phyloP scores from a whole-genome alignment of 23 red algal genomes.

The Gracilaria gracilis region DNA sequence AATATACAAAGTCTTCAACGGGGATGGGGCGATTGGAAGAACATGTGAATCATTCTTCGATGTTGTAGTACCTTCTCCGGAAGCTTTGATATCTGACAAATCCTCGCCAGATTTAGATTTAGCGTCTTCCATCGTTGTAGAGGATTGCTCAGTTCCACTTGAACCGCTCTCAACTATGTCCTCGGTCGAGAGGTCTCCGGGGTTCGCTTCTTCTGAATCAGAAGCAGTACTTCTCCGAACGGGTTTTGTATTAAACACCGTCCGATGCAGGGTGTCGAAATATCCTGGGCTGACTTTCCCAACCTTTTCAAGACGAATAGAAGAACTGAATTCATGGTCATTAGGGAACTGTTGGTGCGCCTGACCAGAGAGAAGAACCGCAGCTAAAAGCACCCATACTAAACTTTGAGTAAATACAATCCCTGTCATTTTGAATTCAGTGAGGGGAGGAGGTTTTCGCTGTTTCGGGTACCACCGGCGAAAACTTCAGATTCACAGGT shows the following conservation, averaged over 20 bases:
- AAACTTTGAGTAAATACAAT: neutral
- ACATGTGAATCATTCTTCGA: neutral
- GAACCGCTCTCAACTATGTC: too few species aligned
- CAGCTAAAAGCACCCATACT: neutral
- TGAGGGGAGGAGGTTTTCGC: neutral
- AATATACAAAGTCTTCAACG: slow-evolving; percentile 44
- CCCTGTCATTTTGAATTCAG: neutral
- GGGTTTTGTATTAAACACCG: neutral
- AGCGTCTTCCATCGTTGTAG: neutral
- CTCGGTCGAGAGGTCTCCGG: neutral
- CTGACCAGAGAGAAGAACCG: neutral
- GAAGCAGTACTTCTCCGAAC: neutral
- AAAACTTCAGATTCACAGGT: neutral
- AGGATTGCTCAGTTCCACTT: neutral
- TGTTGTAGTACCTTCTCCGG: neutral
- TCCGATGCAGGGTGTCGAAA: neutral
- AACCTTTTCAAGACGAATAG: neutral
- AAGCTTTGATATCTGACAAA: neutral
- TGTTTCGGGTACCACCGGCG: neutral
- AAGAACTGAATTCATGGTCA: neutral
- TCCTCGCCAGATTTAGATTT: neutral
- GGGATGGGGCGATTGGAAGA: slow-evolving; percentile 2
- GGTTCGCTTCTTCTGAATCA: neutral
- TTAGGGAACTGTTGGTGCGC: neutral
- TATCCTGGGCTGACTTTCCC: neutral